Evolutionary conservation across 352 stramenopile species (phyloP), one percentile per base, ranked within the genome.

Genomic region (Phytopythium helicoides): DNA sequence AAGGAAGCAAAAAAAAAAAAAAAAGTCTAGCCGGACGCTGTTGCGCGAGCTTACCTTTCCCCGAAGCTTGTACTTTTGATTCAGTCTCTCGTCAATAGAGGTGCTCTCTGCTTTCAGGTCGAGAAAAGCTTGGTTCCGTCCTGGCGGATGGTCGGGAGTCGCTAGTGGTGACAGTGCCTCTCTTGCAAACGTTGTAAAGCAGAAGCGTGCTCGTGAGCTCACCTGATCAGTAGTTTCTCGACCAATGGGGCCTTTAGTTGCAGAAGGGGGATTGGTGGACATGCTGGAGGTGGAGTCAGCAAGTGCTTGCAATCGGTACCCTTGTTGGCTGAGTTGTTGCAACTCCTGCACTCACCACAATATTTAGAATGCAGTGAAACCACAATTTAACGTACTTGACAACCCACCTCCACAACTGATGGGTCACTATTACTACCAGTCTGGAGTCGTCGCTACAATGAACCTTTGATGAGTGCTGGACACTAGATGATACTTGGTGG

Each of bases 271-370:
- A n/a, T n/a, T n/a, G n/a, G n/a, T n/a, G n/a, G n/a, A n/a, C n/a
- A 34, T 8, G 52, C 46, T 50, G 12, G 42, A 19, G 19, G 47
- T 40, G 16, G 12, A 39, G 50, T 84, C 73, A 28, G 56, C 66
- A 15, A 86, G 46, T 14, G 65, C 58, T 62, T 82, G 66, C 9
- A 86, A 31, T 25, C 71, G 69, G 23, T 86, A 82, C 10, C 64
- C 76, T 55, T 85, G 61, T 51, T 87, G 76, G 4, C 74, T 81
- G 12, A 79, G 39, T 28, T 62, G 54, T 12, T 81, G 54, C 18
- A 69, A 76, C 19, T 83, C 64, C 31, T 72, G 68, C 10, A 50
- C 33, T 35, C 76, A 56, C 52, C 74, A 45, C 69, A 83, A 45
- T 8, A 35, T 1, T 37, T 21, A 22, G 16, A 8, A n/a, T 11